Evolutionary conservation across 352 stramenopile genomes (phyloP).

Genomic region (Pythium aristosporum): DNA sequence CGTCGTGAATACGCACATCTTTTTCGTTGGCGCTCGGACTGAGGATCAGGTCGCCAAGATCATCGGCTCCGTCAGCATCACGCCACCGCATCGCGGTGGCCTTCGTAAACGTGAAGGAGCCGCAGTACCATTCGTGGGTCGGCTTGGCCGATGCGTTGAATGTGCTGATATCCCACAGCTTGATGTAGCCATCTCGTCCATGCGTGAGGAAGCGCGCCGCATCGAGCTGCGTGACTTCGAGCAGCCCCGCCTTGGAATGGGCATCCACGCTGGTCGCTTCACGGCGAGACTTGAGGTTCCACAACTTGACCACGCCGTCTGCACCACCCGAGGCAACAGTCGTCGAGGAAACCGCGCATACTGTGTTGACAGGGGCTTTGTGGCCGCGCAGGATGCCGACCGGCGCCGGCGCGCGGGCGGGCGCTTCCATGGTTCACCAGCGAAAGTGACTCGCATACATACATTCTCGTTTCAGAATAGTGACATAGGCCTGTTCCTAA

Average conservation of each 20-base stretch:
- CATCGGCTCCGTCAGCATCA: neutral
- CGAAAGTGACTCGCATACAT: neutral
- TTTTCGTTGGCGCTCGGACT: constrained; percentile 28
- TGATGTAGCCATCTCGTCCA: constrained; percentile 69
- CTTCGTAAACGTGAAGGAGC: constrained; percentile 40
- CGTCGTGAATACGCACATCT: constrained; percentile 10
- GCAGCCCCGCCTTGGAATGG: constrained; percentile 78
- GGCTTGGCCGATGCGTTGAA: constrained; percentile 9
- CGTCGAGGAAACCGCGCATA: constrained; percentile 44
- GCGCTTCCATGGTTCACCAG: neutral
- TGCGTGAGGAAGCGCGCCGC: constrained; percentile 54
- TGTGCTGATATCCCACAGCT: constrained; percentile 44
- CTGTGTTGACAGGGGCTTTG: constrained; percentile 53
- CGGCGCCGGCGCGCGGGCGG: constrained; percentile 34
- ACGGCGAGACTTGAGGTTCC: constrained; percentile 61
- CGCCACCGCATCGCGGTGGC: constrained; percentile 25
- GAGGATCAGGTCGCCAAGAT: constrained; percentile 13
- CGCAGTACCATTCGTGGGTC: constrained; percentile 25
- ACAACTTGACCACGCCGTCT: constrained; percentile 72
- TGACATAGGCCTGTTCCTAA: neutral
- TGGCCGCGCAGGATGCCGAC: constrained; percentile 72
- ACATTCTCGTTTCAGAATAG: neutral
- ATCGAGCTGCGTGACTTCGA: constrained; percentile 36
- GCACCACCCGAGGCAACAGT: constrained; percentile 50
- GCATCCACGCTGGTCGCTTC: constrained; percentile 36